A percentile compares a stretch with the other conserved stretches of the same genome.
Evolutionary conservation across 495 filamentous ascomycete genomes (phyloP).

Genomic region (Entonaema liquescens): DNA sequence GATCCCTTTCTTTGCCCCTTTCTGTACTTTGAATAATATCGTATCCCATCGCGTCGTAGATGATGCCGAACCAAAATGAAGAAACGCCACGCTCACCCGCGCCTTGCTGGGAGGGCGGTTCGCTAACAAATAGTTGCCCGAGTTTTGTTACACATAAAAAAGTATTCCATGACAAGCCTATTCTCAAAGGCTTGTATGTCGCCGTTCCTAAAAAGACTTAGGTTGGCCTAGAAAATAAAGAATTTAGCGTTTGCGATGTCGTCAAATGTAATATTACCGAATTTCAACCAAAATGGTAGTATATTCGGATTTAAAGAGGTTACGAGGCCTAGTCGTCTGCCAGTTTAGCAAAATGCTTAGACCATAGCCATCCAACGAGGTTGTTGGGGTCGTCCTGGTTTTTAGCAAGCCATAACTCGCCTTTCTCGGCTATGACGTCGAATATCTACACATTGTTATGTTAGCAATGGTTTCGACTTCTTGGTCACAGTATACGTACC

Average conservation of each 20-base stretch:
- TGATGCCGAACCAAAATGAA: conserved; percentile 40
- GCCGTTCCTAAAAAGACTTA: conserved; percentile 11
- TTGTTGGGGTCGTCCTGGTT: conserved; percentile 89
- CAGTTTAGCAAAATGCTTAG: conserved; percentile 91
- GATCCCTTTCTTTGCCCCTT: conserved; percentile 36
- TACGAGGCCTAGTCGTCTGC: conserved; percentile 57
- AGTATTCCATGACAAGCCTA: conserved; percentile 19
- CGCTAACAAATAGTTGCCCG: conserved; percentile 17
- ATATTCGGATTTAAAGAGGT: conserved; percentile 7
- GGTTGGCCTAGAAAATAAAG: neutral
- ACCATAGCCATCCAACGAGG: conserved; percentile 98
- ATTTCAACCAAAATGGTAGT: neutral
- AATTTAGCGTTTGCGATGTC: conserved; percentile 5
- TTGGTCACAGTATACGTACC: conserved; percentile 52
- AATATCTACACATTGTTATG: conserved; percentile 65
- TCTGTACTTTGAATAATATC: conserved; percentile 39
- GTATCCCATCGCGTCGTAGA: conserved; percentile 42
- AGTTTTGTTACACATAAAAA: conserved; percentile 39
- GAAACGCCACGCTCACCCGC: conserved; percentile 38
- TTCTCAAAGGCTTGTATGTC: conserved; percentile 9
- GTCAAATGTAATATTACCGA: neutral
- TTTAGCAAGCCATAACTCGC: conserved; percentile 95
- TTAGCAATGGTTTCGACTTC: conserved; percentile 3
- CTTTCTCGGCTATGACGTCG: conserved; percentile 92
- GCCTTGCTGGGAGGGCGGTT: conserved; percentile 30